phyloP scores from a whole-genome alignment of 176 grass and related monocot species.

The Oryza punctata region DNA sequence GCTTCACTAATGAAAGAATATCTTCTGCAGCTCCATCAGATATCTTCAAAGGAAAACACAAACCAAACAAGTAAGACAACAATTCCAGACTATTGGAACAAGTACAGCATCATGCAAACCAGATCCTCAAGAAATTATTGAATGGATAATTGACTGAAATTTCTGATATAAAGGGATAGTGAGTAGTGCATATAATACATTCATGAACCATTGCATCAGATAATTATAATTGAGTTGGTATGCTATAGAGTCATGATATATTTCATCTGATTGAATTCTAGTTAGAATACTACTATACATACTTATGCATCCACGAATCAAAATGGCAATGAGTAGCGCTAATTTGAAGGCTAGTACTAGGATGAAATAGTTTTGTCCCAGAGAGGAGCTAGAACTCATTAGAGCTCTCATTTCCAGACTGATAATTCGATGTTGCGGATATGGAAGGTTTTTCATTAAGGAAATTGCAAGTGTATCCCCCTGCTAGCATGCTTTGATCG shows the following conservation, averaged over 20 bases:
- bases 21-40: conserved; percentile 79
- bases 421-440: not conserved
- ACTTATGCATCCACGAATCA: not conserved
- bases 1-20: conserved; percentile 75
- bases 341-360: not conserved
- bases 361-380: not conserved
- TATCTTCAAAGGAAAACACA: conserved; percentile 59
- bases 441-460: not conserved
- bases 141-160: not conserved
- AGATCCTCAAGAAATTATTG: conserved; percentile 1
- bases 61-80: conserved; percentile 35
- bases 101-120: conserved; percentile 21
- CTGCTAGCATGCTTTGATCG: not conserved
- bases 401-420: not conserved
- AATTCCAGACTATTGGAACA: conserved; percentile 14
- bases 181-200: conserved; percentile 4
- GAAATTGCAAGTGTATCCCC: not conserved
- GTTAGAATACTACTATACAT: not conserved
- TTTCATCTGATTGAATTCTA: not conserved
- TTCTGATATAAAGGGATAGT: conserved; percentile 6
- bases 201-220: conserved; percentile 29
- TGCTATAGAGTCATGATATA: conserved; percentile 15
- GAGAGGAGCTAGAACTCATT: not conserved
- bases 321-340: not conserved
- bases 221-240: conserved; percentile 6